These are phyloP conservation scores for Penicillium bialowiezense DNA, from an alignment of 495 filamentous ascomycete genomes.

Conservation along the genomic window DNA sequence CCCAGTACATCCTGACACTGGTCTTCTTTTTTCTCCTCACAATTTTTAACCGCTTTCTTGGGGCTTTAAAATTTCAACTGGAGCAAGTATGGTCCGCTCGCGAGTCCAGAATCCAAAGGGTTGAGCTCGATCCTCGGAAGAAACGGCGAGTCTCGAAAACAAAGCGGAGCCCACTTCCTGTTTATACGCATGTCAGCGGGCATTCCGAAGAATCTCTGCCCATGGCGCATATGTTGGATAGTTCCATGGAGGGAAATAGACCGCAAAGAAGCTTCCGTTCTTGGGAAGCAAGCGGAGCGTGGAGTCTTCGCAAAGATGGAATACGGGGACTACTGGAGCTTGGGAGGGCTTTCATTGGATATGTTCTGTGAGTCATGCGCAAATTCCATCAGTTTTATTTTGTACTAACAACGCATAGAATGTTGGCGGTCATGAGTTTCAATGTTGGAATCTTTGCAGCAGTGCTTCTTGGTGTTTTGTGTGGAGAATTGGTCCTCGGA, in stretches of 20 bases:
- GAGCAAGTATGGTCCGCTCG: background rate
- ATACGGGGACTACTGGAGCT: constrained; percentile 8
- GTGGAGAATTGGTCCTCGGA: constrained; percentile 12
- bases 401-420: constrained; percentile 2
- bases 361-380: constrained; percentile 11
- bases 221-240: too few species aligned
- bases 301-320: constrained; percentile 10
- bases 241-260: background rate
- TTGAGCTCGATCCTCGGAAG: background rate
- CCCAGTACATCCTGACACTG: constrained; percentile 14
- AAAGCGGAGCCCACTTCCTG: constrained; percentile 14
- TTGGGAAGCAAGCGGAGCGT: constrained; percentile 10
- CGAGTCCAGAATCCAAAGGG: background rate
- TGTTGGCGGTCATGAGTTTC: constrained; percentile 23
- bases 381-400: background rate
- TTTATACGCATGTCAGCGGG: background rate
- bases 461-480: constrained; percentile 12
- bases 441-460: constrained; percentile 17
- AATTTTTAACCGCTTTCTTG: constrained; percentile 22
- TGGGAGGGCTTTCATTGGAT: constrained; percentile 11
- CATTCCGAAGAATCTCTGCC: background rate
- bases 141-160: constrained; percentile 4
- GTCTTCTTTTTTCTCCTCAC: constrained; percentile 15
- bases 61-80: constrained; percentile 15
- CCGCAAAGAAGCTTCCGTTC: background rate